Conservation (phyloP, 495 filamentous ascomycete species). For the Parmelia sp. region DNA sequence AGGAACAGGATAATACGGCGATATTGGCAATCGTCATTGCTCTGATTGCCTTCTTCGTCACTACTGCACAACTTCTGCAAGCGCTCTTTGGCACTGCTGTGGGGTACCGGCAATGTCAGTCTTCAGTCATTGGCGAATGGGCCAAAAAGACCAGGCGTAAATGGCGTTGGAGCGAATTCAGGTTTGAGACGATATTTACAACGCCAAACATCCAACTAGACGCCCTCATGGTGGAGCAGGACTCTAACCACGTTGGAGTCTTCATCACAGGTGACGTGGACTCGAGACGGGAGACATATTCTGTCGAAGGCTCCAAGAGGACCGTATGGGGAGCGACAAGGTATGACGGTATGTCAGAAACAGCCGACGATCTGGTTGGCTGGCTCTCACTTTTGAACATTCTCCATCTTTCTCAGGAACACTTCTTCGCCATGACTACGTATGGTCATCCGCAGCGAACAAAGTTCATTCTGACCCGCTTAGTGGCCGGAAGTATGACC, state of each 20-base stretch:
- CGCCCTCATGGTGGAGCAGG: background rate
- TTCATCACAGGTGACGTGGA: background rate
- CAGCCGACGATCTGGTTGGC: background rate
- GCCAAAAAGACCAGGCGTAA: constrained; percentile 26
- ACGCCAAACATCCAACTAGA: constrained; percentile 23
- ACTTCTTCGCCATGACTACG: background rate
- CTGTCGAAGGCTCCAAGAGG: background rate
- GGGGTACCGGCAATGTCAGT: constrained; percentile 34
- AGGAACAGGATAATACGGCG: constrained; percentile 16
- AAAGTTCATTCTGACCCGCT: too few relatives aligned
- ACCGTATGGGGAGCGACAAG: background rate
- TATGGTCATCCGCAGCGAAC: background rate
- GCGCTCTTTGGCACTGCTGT: constrained; percentile 36
- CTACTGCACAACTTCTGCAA: constrained; percentile 30
- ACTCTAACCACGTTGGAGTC: background rate
- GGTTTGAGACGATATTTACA: constrained; percentile 31
- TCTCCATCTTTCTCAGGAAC: background rate
- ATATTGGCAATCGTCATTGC: constrained; percentile 31
- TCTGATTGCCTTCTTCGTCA: constrained; percentile 32
- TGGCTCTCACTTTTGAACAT: background rate
- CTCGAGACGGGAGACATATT: constrained; percentile 7
- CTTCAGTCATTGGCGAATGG: constrained; percentile 34
- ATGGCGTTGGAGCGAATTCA: constrained; percentile 33
- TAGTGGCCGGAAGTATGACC: background rate
- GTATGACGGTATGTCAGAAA: background rate